Conservation (phyloP, 2,329 filamentous ascomycete genomes). For the Whalleya microplaca region DNA sequence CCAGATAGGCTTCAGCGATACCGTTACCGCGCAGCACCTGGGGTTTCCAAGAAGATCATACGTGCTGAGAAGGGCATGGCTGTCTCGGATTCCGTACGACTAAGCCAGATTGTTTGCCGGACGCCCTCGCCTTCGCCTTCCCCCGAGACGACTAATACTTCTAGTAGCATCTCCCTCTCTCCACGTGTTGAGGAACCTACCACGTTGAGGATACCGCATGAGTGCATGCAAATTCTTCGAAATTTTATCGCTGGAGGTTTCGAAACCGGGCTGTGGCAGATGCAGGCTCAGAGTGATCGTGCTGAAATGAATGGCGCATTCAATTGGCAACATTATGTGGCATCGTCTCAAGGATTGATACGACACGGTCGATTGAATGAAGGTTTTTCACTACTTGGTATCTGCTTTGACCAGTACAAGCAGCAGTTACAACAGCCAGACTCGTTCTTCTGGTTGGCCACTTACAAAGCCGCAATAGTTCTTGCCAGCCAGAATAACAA, state of each 20-base stretch:
- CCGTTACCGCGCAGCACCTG: slow-evolving; percentile 26
- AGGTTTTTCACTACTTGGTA: slow-evolving; percentile 31
- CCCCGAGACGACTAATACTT: slow-evolving; percentile 23
- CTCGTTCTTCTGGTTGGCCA: slow-evolving; percentile 37
- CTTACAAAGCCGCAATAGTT: slow-evolving; percentile 34
- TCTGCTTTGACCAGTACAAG: slow-evolving; percentile 36
- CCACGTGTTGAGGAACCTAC: slow-evolving; percentile 31
- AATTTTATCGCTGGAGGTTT: slow-evolving; percentile 32
- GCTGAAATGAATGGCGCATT: slow-evolving; percentile 33
- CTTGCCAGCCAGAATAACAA: slow-evolving; percentile 28
- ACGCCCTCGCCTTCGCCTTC: slow-evolving; percentile 38
- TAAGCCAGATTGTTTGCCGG: slow-evolving; percentile 30
- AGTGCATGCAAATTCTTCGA: slow-evolving; percentile 35
- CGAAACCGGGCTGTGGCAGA: slow-evolving; percentile 31
- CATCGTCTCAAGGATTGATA: slow-evolving; percentile 35
- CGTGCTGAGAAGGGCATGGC: slow-evolving; percentile 26
- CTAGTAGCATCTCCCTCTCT: slow-evolving; percentile 26
- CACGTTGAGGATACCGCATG: slow-evolving; percentile 31
- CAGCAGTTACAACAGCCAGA: slow-evolving; percentile 31
- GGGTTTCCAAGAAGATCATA: slow-evolving; percentile 34
- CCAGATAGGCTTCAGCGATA: slow-evolving; percentile 37
- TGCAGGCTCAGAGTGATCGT: slow-evolving; percentile 14
- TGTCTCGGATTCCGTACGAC: slow-evolving; percentile 11
- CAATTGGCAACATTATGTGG: slow-evolving; percentile 36
- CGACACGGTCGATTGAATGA: slow-evolving; percentile 32